Conservation (phyloP, 306 rosid species). For the Prunus mume region DNA sequence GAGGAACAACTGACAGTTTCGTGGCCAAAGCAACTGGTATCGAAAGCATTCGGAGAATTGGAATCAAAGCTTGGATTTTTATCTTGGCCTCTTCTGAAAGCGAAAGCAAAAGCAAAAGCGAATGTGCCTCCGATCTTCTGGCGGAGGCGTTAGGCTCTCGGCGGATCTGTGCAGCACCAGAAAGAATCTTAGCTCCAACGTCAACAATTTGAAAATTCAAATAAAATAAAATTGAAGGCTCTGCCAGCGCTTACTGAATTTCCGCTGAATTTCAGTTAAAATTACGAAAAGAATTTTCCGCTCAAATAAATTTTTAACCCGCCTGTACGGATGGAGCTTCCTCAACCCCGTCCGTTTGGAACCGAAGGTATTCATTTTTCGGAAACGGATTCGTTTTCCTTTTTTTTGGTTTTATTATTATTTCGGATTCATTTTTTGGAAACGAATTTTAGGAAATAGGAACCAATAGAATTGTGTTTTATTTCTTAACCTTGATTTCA, state of each 20-base stretch:
- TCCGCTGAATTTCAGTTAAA: constrained; percentile 9
- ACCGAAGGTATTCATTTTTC: constrained; percentile 53
- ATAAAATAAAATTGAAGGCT: too few relatives aligned
- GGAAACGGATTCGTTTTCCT: not conserved
- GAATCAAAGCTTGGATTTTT: not conserved
- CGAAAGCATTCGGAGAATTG: constrained; percentile 8
- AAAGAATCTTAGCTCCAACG: constrained; percentile 6
- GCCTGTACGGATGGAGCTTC: constrained; percentile 68
- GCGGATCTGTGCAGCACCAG: constrained; percentile 43
- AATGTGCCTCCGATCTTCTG: constrained; percentile 57
- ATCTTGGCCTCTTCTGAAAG: not conserved
- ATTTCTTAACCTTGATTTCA: constrained; percentile 21
- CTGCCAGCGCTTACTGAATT: not conserved
- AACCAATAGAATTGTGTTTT: not conserved
- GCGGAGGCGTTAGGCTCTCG: constrained; percentile 5
- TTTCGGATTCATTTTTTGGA: not conserved
- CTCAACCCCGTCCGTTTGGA: constrained; percentile 75
- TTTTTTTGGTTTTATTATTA: not conserved
- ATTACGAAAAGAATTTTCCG: not conserved
- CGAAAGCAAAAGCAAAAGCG: constrained; percentile 26
- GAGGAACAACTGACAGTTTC: not conserved
- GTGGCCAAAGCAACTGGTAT: not conserved
- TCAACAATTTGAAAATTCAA: not conserved
- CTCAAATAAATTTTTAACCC: not conserved
- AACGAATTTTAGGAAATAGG: not conserved